phyloP scores from a whole-genome alignment of 768 basidiomycete species.

The Hericium coralloides region DNA sequence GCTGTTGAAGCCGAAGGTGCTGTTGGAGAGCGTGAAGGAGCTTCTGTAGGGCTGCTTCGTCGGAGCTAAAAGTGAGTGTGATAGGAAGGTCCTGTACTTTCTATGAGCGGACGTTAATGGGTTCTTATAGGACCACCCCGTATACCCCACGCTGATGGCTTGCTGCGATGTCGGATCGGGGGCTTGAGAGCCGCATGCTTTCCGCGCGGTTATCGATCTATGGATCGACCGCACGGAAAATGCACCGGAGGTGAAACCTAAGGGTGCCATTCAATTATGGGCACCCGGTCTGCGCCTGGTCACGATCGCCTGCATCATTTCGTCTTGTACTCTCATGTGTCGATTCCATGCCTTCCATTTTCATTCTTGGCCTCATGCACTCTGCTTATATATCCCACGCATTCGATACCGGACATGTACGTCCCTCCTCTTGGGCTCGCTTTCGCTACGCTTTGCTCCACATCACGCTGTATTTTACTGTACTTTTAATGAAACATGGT shows the following conservation, averaged over 20 bases:
- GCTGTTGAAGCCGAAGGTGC: constrained; percentile 14
- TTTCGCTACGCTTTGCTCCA: not conserved
- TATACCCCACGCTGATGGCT: too few species aligned
- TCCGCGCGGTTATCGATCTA: not conserved
- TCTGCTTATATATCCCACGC: not conserved
- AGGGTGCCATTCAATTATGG: not conserved
- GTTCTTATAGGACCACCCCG: too few species aligned
- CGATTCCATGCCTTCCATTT: not conserved
- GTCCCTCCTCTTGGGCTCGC: not conserved
- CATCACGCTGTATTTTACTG: not conserved
- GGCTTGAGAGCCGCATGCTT: not conserved
- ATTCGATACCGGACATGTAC: not conserved
- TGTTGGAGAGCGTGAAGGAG: constrained; percentile 16
- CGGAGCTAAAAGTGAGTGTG: not conserved
- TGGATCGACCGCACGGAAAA: not conserved
- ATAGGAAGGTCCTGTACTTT: not conserved
- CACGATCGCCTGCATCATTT: not conserved
- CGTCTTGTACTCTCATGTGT: not conserved
- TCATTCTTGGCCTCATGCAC: not conserved
- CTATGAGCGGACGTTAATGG: not conserved
- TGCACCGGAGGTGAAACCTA: not conserved
- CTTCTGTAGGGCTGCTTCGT: constrained; percentile 3
- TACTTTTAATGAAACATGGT: not conserved
- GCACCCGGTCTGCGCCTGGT: too few species aligned
- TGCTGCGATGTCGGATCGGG: not conserved